These are phyloP conservation scores for Boletus tylopilopsis DNA, from an alignment of 768 basidiomycete genomes.

Conservation along the genomic window DNA sequence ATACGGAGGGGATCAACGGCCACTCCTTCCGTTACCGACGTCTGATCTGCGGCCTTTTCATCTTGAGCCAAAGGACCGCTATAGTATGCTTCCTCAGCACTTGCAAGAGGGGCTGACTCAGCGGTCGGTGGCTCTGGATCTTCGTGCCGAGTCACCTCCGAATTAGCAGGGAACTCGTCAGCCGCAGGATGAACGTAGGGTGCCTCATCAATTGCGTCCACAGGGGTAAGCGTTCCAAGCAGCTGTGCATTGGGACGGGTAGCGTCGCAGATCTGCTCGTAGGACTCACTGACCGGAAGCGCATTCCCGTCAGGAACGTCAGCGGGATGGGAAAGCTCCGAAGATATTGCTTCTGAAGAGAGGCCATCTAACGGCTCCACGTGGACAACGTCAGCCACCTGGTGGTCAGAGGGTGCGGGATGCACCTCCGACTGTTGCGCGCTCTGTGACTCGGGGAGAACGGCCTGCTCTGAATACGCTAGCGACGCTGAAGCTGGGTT, in stretches of 20 bases:
- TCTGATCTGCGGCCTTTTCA: conserved; percentile 13
- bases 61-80: conserved; percentile 1
- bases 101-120: conserved; percentile 9
- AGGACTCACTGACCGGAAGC: conserved; percentile 19
- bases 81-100: conserved; percentile 6
- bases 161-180: conserved; percentile 1
- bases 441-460: conserved; percentile 2
- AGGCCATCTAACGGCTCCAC: conserved; percentile 11
- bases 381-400: conserved; percentile 12
- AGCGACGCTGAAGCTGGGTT: neutral
- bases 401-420: conserved; percentile 13
- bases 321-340: conserved; percentile 5
- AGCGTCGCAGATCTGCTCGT: conserved; percentile 11
- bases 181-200: neutral
- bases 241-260: conserved; percentile 3
- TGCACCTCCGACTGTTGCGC: conserved; percentile 13
- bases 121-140: conserved; percentile 2
- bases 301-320: conserved; percentile 5
- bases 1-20: conserved; percentile 50
- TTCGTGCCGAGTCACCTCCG: conserved; percentile 13
- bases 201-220: conserved; percentile 2
- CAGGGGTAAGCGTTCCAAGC: conserved; percentile 3
- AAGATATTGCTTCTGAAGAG: conserved; percentile 4
- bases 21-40: conserved; percentile 10
- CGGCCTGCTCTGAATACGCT: conserved; percentile 3